Evolutionary conservation across 2,329 filamentous ascomycete genomes (phyloP), one percentile per base, ranked within the genome.

Genomic region (Fusarium brevicatenulatum): DNA sequence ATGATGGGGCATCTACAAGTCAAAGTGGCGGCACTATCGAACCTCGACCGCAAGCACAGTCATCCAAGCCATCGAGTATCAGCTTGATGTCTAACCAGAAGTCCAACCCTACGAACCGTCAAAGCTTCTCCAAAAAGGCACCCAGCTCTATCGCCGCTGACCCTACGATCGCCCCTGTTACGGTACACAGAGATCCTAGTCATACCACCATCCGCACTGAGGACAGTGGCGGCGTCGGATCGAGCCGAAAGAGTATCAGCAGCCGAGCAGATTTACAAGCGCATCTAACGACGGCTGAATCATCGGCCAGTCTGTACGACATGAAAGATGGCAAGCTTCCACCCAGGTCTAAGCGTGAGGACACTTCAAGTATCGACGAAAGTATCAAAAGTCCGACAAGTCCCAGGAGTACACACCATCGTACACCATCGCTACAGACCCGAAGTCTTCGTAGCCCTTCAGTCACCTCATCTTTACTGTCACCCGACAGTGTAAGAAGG

Each of bases 1-100:
- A 81, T 21, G 81, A 83, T 49, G 76, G 80, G n/a, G 82, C 84
- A 16, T 81, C 84, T 9, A 77, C 83, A 2, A 80, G 78, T 13
- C 73, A 77, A 36, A 74, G 78, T 16, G 80, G 81, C 1, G 74
- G 76, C n/a, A 72, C 76, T 49, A 68, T 76, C 23, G 86, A 89
- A 28, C 78, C 79, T 61, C 82, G 84, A 57, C 80, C 83, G 13
- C 83, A 85, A 36, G 76, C 80, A 16, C 81, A 82, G 55, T 83
- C 85, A 2, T 84, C 86, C n/a, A 88, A 86, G 63, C 78, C 85
- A 10, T 85, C 85, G 15, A 86, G 87, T 15, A 82, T 86, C 47
- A 82, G 84, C n/a, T 83, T 86, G 18, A 80, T 85, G 69, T 80
- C 85, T 5, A 79, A 82, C 5, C 82, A 83, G 9, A 89, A 86